Base-by-base conservation (phyloP, 2,329 filamentous ascomycete species). In the Magnaporthales sp. region DNA sequence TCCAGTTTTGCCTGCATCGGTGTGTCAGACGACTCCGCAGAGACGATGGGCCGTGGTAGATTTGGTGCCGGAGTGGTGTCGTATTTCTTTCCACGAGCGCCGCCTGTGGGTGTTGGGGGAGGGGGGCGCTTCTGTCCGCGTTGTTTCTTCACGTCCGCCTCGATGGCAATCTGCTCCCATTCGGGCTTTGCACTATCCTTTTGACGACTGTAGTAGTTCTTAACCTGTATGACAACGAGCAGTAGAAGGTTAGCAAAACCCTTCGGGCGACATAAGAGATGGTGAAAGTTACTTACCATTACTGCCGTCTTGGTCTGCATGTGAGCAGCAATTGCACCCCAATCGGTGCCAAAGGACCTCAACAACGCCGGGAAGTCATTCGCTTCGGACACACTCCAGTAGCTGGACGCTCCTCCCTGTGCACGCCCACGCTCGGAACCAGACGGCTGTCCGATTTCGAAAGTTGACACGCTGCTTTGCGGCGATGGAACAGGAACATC, bases 221-320 rank as follows among this genome's bases (percentile, higher is more conserved):
- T 89, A 27, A 90, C 87, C 86, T 89, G 72, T 70, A 67, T 62
- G 69, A 24, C 13, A 24, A 67, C 69, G 70, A 71, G n/a, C n/a
- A 75, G 71, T 73, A 70, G 72, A 72, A 73, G 54, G n/a, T 7
- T 56, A 60, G 67, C 67, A 62, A 13, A 58, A 26, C 11, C 4
- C 5, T 7, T 30, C n/a, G 15, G 15, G 3, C 9, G 30, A 26
- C 3, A 62, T 29, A 13, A 24, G 13, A 26, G 2, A 54, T 0
- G 7, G 22, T n/a, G 29, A 15, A 26, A 32, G 26, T 9, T 30
- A 32, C 83, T 75, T 81, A 91, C 91, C 91, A 95, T 95, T n/a
- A 91, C 90, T 67, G 89, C 85, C 22, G 91, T 94, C 78, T 94
- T 94, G 4, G 91, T 92, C 64, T 89, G 89, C 89, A 95, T 93